A percentile compares a stretch with the other conserved stretches of the same genome.
Conservation (phyloP, 352 stramenopile species). For the Phytophthora tentaculata region DNA sequence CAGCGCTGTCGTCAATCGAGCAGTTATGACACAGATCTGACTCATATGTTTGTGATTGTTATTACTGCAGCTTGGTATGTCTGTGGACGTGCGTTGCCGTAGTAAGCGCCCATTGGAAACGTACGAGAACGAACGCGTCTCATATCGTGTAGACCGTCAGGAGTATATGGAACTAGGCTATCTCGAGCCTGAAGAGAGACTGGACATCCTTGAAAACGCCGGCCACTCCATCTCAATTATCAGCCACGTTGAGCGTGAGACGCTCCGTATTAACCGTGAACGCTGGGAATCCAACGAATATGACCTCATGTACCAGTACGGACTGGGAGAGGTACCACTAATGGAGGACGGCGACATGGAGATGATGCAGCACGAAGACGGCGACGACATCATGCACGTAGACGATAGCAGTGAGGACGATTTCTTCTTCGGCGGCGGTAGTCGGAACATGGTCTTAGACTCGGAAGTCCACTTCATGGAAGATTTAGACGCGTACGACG, state of each 20-base stretch:
- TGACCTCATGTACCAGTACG: conserved; percentile 84
- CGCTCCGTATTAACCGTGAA: conserved; percentile 78
- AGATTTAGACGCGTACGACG: conserved; percentile 79
- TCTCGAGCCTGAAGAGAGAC: conserved; percentile 75
- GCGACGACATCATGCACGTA: conserved; percentile 55
- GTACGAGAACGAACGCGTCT: conserved; percentile 65
- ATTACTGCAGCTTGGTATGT: conserved; percentile 63
- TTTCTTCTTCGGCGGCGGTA: conserved; percentile 56
- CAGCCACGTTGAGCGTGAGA: conserved; percentile 70
- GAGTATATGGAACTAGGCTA: conserved; percentile 88
- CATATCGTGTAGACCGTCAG: conserved; percentile 62
- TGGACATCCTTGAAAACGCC: conserved; percentile 77
- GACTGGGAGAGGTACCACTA: conserved; percentile 65
- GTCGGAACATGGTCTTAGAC: conserved; percentile 51
- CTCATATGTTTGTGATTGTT: conserved; percentile 7
- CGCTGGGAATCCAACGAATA: conserved; percentile 89
- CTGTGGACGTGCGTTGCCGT: conserved; percentile 65
- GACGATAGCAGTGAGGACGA: conserved; percentile 61
- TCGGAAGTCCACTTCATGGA: conserved; percentile 74
- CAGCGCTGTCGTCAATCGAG: not conserved
- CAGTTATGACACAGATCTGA: conserved; percentile 7
- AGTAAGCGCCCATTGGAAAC: conserved; percentile 68
- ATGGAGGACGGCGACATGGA: conserved; percentile 68
- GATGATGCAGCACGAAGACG: conserved; percentile 51
- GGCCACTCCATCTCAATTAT: conserved; percentile 71